Evolutionary conservation across 805 yeast species (phyloP), one percentile per base, ranked within the genome.

Genomic region (Deakozyma indianensis): DNA sequence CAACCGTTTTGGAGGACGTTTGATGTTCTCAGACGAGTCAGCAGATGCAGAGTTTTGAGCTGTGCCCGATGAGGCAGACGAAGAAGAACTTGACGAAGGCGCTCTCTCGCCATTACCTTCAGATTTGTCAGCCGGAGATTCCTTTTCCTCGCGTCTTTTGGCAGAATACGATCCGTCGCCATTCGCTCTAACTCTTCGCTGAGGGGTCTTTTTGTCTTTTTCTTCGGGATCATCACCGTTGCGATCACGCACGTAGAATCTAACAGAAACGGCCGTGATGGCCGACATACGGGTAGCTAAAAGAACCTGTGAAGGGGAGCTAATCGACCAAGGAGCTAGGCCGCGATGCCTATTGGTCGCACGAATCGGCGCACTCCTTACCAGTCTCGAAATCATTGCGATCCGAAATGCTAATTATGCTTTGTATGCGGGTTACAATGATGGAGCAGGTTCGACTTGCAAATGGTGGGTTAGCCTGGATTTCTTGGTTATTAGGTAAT

Each of bases 111-210:
- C 40, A 21, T 25, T 7, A 23, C 28, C 21, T n/a, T 25, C 41
- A 22, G 44, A 23, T 23, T 42, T 27, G 22, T 27, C 44, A n/a
- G 35, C 32, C 18, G 9, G 11, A 5, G 11, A 11, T 7, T 32
- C 38, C 18, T 32, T 32, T 5, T 32, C 38, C 4, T 32, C 38
- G 5, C 38, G 38, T n/a, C 16, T 32, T n/a, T 32, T 32, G 5
- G 38, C 38, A 32, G 38, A 32, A 32, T 32, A 32, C 5, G 38
- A 32, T 5, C 38, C 38, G 16, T 32, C 38, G 5, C 38, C 38
- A n/a, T 7, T 9, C 20, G 38, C 38, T 7, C 38, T 7, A n/a
- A 32, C 38, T n/a, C 38, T 9, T n/a, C 38, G 38, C 38, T 32
- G 38, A 14, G 18, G 11, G 20, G 38, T 11, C 11, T n/a, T 7